phyloP scores from a whole-genome alignment of 495 filamentous ascomycete species.

The Daldinia childiae region DNA sequence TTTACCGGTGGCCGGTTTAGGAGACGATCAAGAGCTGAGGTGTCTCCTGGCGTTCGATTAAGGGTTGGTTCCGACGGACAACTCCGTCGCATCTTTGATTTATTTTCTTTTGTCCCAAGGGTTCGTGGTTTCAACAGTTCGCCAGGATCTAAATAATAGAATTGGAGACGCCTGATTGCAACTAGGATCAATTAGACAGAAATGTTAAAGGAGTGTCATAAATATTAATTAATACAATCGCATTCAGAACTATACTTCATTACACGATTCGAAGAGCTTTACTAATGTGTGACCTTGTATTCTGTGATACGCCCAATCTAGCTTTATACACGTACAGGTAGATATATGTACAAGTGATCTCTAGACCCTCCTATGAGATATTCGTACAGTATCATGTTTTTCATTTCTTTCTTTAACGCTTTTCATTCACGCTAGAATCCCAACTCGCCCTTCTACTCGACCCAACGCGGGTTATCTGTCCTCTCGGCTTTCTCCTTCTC shows the following conservation, averaged over 20 bases:
- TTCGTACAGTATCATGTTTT: background rate
- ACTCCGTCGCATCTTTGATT: constrained; percentile 12
- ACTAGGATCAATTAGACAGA: background rate
- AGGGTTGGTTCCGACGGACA: constrained; percentile 16
- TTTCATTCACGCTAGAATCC: background rate
- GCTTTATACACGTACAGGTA: background rate
- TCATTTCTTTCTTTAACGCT: background rate
- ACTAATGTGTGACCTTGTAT: background rate
- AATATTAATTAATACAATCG: background rate
- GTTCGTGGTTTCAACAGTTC: background rate
- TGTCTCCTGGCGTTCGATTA: constrained; percentile 55
- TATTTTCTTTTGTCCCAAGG: constrained; percentile 23
- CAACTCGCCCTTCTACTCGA: constrained; percentile 18
- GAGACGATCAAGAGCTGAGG: constrained; percentile 64
- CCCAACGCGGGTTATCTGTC: constrained; percentile 59
- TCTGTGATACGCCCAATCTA: background rate
- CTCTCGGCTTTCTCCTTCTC: constrained; percentile 57
- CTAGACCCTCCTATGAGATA: background rate
- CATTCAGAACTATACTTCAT: background rate
- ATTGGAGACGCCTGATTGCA: background rate
- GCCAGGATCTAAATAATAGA: background rate
- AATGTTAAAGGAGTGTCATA: background rate
- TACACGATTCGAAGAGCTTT: background rate
- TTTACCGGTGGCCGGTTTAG: constrained; percentile 23
- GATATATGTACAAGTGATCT: background rate